Conservation (phyloP, 2,329 filamentous ascomycete genomes). For the Calonectria leucothoes region DNA sequence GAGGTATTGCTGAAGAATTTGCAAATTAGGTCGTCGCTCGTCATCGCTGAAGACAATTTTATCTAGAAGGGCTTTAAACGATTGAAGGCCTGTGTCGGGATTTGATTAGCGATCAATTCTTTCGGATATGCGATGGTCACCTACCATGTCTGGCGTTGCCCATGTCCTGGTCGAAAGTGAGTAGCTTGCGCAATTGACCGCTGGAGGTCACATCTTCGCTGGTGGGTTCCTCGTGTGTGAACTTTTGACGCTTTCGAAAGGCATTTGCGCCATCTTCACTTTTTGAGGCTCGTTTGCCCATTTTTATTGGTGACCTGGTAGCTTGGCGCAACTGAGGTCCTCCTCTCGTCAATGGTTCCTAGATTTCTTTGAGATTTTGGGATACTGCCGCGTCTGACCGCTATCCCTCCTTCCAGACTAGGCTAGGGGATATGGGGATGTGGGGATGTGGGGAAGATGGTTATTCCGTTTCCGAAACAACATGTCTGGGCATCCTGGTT, state of each 20-base stretch:
- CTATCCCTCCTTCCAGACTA: slow-evolving; percentile 42
- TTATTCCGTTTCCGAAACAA: slow-evolving; percentile 26
- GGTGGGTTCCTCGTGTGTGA: slow-evolving; percentile 67
- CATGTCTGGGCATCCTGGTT: background rate
- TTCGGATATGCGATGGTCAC: slow-evolving; percentile 25
- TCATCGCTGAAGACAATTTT: slow-evolving; percentile 64
- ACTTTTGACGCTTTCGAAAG: slow-evolving; percentile 65
- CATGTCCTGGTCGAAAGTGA: slow-evolving; percentile 78
- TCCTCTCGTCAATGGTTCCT: slow-evolving; percentile 11
- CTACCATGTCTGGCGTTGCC: slow-evolving; percentile 74
- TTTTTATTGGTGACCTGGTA: slow-evolving; percentile 41
- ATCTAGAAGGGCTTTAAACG: slow-evolving; percentile 79
- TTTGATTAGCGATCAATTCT: background rate
- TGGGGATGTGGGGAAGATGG: slow-evolving; percentile 19
- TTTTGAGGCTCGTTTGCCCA: slow-evolving; percentile 59
- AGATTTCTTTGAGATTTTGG: slow-evolving; percentile 48
- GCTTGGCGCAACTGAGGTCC: slow-evolving; percentile 33
- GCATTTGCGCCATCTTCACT: slow-evolving; percentile 54
- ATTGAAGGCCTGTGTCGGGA: slow-evolving; percentile 66
- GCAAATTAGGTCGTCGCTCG: slow-evolving; percentile 55
- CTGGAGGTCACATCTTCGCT: slow-evolving; percentile 72
- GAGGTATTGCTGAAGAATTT: slow-evolving; percentile 78
- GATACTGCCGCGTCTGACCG: slow-evolving; percentile 50
- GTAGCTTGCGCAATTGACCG: slow-evolving; percentile 75
- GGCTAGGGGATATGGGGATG: background rate